Percentiles rank a stretch among this genome's conserved stretches.
phyloP scores from a whole-genome alignment of 805 yeast species.

The Clavispora fructus region DNA sequence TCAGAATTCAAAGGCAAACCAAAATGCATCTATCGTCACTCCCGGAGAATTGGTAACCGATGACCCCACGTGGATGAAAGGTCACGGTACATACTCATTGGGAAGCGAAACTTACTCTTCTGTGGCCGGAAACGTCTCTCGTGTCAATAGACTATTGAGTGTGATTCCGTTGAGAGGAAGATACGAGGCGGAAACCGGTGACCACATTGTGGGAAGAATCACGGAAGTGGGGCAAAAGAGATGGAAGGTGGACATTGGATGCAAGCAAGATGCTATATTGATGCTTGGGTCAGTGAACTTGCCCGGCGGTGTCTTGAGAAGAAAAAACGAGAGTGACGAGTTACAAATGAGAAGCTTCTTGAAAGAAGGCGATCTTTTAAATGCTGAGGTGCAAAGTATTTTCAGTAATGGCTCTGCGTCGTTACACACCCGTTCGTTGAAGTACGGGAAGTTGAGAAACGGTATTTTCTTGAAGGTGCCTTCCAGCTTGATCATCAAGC shows the following conservation, averaged over 20 bases:
- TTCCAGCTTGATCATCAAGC: conserved; percentile 72
- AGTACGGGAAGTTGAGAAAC: conserved; percentile 91
- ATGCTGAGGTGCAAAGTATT: conserved; percentile 91
- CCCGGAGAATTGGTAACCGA: conserved; percentile 97
- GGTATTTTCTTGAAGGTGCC: conserved; percentile 83
- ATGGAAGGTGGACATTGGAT: conserved; percentile 97
- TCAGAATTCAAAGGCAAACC: conserved; percentile 8
- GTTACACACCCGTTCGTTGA: conserved; percentile 88
- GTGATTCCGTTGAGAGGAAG: conserved; percentile 84
- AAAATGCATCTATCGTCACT: conserved; percentile 54
- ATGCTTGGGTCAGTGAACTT: conserved; percentile 93
- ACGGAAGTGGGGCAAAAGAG: conserved; percentile 90
- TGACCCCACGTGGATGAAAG: conserved; percentile 97
- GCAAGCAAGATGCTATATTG: conserved; percentile 85
- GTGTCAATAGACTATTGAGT: conserved; percentile 81
- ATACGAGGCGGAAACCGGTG: conserved; percentile 93
- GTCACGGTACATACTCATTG: conserved; percentile 89
- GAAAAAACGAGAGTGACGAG: conserved; percentile 94
- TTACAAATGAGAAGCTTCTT: conserved; percentile 90
- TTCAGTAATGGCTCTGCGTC: conserved; percentile 90
- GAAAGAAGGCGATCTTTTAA: conserved; percentile 92
- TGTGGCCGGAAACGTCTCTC: conserved; percentile 83
- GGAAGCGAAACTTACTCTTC: conserved; percentile 77
- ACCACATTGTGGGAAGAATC: conserved; percentile 89
- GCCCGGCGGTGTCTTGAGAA: conserved; percentile 94